phyloP scores from a whole-genome alignment of 208 protist species.

The Zelonia costaricensis region DNA sequence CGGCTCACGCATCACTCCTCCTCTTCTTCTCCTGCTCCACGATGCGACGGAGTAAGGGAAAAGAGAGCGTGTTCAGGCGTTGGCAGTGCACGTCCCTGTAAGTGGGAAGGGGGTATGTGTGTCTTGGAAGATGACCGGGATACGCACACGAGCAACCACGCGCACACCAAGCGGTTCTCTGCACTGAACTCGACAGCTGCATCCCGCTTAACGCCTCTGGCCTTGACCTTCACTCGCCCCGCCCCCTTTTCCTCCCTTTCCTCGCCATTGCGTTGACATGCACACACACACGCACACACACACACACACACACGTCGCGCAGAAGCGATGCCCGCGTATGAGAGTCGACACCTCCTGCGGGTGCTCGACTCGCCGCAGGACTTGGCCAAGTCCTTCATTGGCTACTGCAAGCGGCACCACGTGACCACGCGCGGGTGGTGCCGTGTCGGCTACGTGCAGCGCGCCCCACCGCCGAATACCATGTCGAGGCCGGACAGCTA shows the following conservation, averaged over 20 bases:
- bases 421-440: constrained; percentile 67
- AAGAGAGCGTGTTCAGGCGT: too few relatives aligned
- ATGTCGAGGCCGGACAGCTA: neutral
- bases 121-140: too few relatives aligned
- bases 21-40: too few relatives aligned
- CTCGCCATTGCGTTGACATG: neutral
- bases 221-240: neutral
- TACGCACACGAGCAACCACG: too few relatives aligned
- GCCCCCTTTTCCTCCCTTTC: neutral
- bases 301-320: neutral
- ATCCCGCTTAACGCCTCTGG: too few relatives aligned
- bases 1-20: too few relatives aligned
- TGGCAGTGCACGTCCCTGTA: too few relatives aligned
- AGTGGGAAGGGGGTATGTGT: too few relatives aligned
- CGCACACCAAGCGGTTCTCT: too few relatives aligned
- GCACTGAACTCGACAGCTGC: too few relatives aligned
- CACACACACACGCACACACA: neutral
- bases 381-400: constrained; percentile 52
- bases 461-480: constrained; percentile 11
- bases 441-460: constrained; percentile 56
- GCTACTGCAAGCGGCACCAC: constrained; percentile 59
- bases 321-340: constrained; percentile 52
- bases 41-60: too few relatives aligned
- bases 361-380: constrained; percentile 48
- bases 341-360: constrained; percentile 64